Evolutionary conservation across 2,329 filamentous ascomycete genomes (phyloP), one percentile per base, ranked within the genome.

Genomic region (Cordyceps fumosorosea): DNA sequence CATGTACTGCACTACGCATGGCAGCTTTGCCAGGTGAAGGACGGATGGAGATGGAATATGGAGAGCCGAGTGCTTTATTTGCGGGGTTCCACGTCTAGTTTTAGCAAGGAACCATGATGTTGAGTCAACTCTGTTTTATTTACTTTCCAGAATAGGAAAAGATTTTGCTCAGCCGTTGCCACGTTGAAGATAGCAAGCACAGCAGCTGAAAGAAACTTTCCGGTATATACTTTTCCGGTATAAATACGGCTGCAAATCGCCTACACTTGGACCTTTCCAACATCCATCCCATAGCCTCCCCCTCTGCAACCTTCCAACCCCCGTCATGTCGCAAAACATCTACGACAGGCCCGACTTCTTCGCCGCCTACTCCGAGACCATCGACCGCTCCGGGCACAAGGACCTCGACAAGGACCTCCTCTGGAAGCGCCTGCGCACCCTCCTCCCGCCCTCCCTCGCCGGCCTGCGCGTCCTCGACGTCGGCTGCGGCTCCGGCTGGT

Each of bases 401-500:
- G 76, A 78, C 29, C 72, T 79, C 11, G 69, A 69, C 14, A 74
- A 72, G 10, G 75, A 77, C 10, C 74, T 75, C 20, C 77, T 79
- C 72, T 81, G 77, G 78, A 74, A 75, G 3, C 69, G 68, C n/a
- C 66, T 81, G n/a, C 68, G 68, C 26, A 63, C 69, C 4, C 74
- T 80, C 67, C 68, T 81, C 32, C 75, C 76, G 3, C 1, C 34
- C 8, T 52, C 67, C 44, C 66, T 75, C 48, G 58, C 60, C 10
- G 72, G 67, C n/a, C 63, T 68, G 4, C 66, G 63, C 18, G 67
- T 80, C 34, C 72, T 81, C 10, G 77, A 81, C 66, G 71, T 81
- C 5, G 78, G 77, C 5, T 80, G 79, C 66, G 78, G 78, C 16
- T 76, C 77, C 64, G 78, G 78, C 22, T 80, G 77, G 76, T 78